Evolutionary conservation across 1,284 basidiomycete genomes (phyloP).

Genomic region (Ustilago crameri): DNA sequence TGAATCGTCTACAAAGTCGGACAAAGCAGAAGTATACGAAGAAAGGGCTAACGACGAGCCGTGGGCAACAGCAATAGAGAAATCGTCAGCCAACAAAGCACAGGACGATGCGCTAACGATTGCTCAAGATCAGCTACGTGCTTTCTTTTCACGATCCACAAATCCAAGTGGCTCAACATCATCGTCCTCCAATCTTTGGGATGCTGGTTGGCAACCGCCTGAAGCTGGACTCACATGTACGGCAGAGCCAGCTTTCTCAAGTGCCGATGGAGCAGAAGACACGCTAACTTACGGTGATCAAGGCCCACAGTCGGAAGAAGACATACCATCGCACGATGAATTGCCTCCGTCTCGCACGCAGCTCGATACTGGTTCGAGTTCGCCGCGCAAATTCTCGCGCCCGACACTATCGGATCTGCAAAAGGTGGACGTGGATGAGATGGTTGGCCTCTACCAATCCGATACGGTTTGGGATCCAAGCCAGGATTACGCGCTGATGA

Average conservation of each 20-base stretch:
- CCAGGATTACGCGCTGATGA: conserved; percentile 32
- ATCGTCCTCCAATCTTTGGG: not conserved
- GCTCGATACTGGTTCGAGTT: not conserved
- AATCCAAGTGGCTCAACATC: not conserved
- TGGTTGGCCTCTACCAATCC: conserved; percentile 24
- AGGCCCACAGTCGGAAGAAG: too few species aligned
- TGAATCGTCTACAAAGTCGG: too few species aligned
- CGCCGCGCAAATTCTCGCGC: conserved; percentile 4
- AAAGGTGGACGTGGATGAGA: conserved; percentile 11
- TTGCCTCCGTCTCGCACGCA: not conserved
- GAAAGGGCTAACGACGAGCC: too few species aligned
- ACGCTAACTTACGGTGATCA: too few species aligned
- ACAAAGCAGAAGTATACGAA: too few species aligned
- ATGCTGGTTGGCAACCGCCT: too few species aligned
- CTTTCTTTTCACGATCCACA: conserved; percentile 6
- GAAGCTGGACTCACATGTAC: not conserved
- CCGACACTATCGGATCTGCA: conserved; percentile 26
- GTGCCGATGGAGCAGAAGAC: too few species aligned
- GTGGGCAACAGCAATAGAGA: too few species aligned
- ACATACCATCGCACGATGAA: too few species aligned
- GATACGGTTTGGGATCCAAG: conserved; percentile 30
- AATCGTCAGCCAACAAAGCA: not conserved
- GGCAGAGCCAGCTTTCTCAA: too few species aligned
- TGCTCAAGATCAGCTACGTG: conserved; percentile 17
- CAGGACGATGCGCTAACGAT: conserved; percentile 6